Base-by-base conservation (phyloP, 805 yeast genomes). In the Yamadazyma akitaensis region DNA sequence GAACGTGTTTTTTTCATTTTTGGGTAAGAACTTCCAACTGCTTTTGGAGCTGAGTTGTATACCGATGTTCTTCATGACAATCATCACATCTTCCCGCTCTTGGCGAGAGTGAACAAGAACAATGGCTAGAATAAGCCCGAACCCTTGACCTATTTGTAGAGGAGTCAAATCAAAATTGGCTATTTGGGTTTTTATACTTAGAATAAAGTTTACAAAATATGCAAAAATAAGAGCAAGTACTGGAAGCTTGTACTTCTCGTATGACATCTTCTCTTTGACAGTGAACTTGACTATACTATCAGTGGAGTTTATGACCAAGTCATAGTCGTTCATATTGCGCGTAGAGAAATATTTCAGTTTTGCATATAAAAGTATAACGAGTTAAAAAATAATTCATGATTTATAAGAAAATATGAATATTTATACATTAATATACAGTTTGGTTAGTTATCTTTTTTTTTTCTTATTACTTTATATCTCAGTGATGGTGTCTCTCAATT, bases 21-120 rank as follows among this genome's bases (percentile, higher is more conserved):
- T 51, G 19, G 50, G 49, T 21, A 53, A 48, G 45, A 58, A 55
- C 43, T 40, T 55, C 54, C 67, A 65, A 9, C 54, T 44, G 9
- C 65, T 59, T 13, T 60, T 52, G 17, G 71, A 59, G 14, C 63
- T 57, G 10, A 76, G 51, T 49, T 80, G 82, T 2, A 80, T 53
- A 0, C 84, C 84, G 37, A 77, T 59, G 21, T 68, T 68, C 49
- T 67, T 65, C 53, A 77, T 68, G 1, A 74, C 70, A 32, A 68
- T 60, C 42, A 77, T 53, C 4, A 67, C 63, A 50, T 78, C 82
- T 43, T 70, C 67, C 12, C 72, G 63, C 28, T 63, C 63, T 47
- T 67, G 56, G 11, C 34, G 40, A 17, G 28, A 35, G 37, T 35
- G 35, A 6, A 42, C 37, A 21, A 42, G 40, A 7, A 35, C 34